Evolutionary conservation across 768 basidiomycete genomes (phyloP).

Genomic region (Naganishia kalamii): DNA sequence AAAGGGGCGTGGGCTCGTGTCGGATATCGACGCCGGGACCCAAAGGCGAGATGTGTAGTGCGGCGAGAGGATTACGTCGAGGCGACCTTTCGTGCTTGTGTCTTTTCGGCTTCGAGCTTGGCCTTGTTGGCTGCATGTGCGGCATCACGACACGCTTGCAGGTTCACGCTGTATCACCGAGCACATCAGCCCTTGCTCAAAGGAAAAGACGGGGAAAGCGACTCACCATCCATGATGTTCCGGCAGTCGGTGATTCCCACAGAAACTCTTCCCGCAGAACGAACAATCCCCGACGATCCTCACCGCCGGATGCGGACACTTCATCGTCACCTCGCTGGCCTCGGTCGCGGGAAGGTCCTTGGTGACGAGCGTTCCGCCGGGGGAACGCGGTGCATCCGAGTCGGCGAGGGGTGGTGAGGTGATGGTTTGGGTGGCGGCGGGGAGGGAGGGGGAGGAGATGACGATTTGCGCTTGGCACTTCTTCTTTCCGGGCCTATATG

Average conservation of each 20-base stretch:
- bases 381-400: constrained; percentile 14
- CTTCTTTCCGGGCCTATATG: constrained; percentile 44
- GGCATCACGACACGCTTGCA: constrained; percentile 44
- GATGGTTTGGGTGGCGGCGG: constrained; percentile 33
- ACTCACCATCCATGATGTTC: constrained; percentile 46
- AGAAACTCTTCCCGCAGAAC: constrained; percentile 41
- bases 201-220: not conserved
- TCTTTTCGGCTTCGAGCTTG: constrained; percentile 40
- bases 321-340: constrained; percentile 40
- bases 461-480: constrained; percentile 40
- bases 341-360: constrained; percentile 29
- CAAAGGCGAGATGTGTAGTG: not conserved
- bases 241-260: constrained; percentile 41
- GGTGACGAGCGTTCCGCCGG: not conserved
- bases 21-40: not conserved
- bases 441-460: constrained; percentile 31
- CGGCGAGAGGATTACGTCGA: constrained; percentile 30
- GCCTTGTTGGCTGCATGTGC: constrained; percentile 46
- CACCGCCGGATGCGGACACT: constrained; percentile 41
- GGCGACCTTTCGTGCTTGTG: constrained; percentile 44
- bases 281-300: constrained; percentile 42
- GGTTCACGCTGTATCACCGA: constrained; percentile 30
- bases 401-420: constrained; percentile 24
- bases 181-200: not conserved
- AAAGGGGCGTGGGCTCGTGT: not conserved